Base-by-base conservation (phyloP, 2,329 filamentous ascomycete genomes). In the Plectosphaerella sp. region DNA sequence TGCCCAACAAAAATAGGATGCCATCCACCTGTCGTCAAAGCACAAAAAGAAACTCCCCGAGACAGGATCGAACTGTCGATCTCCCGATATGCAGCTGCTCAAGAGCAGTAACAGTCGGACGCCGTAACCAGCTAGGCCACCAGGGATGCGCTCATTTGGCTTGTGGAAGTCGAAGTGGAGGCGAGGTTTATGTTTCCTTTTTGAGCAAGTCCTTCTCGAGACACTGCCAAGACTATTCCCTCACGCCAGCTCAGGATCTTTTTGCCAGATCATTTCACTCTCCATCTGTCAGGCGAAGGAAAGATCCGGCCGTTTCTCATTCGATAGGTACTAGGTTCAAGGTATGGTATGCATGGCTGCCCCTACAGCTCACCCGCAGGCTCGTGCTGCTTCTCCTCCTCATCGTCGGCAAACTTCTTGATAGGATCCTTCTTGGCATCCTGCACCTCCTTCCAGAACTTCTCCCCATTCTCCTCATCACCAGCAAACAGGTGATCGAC, bases 401-500 rank as follows among this genome's bases (percentile, higher is more conserved):
- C 36, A 1, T 45, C 47, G 5, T 49, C 49, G 1, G 41, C n/a
- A 4, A 53, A 49, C 48, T 67, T 67, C 3, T 74, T 79, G 9
- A 80, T 69, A 47, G 76, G 76, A 45, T 82, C 77, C 66, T 84
- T 87, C 61, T 82, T 73, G 0, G 83, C 83, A 57, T 78, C 76
- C 69, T 84, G 75, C 50, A 89, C 77, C 52, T 78, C 74, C 16
- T 81, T 71, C 69, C 81, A 76, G 62, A 90, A 89, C 60, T 78
- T 78, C 60, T 82, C 74, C 0, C 80, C 84, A 10, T 75, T 78
- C 68, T 84, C 76, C 36, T 75, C 71, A 60, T 88, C 82, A 16
- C 80, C 75, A 20, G 77, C 71, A 62, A 89, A 89, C 49, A 89
- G 60, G 57, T 87, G 84, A 56, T 89, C 86, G 39, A 79, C 72